Percentiles rank a stretch among this genome's conserved stretches.
Conservation (phyloP, 257 asterid genomes). For the Primulina eburnea region DNA sequence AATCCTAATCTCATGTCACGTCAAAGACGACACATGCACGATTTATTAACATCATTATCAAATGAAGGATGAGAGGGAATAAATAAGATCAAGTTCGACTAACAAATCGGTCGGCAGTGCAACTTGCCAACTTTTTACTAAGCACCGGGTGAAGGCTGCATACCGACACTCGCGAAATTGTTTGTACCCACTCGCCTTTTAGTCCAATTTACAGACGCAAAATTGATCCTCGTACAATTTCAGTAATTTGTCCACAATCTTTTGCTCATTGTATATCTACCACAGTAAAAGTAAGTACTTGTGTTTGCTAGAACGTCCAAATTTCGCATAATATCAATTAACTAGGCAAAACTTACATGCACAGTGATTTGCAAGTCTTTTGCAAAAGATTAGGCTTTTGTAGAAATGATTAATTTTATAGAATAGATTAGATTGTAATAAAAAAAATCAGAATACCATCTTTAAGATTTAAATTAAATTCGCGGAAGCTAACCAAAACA, state of each 20-base stretch:
- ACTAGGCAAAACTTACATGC: too few relatives aligned
- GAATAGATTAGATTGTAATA: too few relatives aligned
- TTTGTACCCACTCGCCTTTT: conserved; percentile 20
- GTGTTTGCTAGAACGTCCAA: too few relatives aligned
- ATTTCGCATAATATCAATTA: too few relatives aligned
- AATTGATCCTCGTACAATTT: neutral
- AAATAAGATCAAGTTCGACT: conserved; percentile 19
- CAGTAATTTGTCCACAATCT: neutral
- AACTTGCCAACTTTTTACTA: conserved; percentile 28
- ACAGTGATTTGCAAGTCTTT: too few relatives aligned
- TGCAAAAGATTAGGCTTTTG: too few relatives aligned
- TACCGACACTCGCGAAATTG: conserved; percentile 32
- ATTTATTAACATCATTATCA: neutral
- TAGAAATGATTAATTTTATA: too few relatives aligned
- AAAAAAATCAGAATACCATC: too few relatives aligned
- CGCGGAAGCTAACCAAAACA: too few relatives aligned
- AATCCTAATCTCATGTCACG: neutral
- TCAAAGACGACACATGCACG: neutral
- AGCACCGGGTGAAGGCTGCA: conserved; percentile 25
- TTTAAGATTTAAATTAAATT: too few relatives aligned
- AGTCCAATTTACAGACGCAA: neutral
- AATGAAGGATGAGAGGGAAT: neutral
- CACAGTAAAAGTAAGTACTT: too few relatives aligned
- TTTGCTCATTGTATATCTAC: too few relatives aligned
- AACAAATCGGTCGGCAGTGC: conserved; percentile 20